Conservation (phyloP, 2,329 filamentous ascomycete genomes). For the Botrytis aclada region DNA sequence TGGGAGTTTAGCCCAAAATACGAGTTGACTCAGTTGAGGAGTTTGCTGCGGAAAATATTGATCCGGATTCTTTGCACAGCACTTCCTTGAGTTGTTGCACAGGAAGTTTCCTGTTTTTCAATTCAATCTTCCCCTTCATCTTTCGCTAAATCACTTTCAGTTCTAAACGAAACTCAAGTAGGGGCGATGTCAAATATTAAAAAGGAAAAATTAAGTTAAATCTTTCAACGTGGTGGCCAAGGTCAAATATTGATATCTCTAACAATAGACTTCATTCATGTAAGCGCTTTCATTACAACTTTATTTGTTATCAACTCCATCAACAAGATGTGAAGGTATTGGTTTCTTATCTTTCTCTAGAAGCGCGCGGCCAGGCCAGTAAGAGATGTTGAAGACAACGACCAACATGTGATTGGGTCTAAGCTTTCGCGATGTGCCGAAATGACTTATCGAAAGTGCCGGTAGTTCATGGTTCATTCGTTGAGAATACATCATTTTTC, state of each 20-base stretch:
- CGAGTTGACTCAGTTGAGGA: background rate
- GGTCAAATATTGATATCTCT: conserved; percentile 9
- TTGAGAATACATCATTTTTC: background rate
- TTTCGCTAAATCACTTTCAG: background rate
- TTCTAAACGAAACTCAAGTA: background rate
- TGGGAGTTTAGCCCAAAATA: background rate
- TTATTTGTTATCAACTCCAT: background rate
- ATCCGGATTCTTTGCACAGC: background rate
- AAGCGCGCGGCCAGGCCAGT: conserved; percentile 16
- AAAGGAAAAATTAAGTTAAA: background rate
- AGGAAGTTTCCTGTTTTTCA: background rate
- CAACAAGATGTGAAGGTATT: background rate
- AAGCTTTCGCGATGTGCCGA: background rate
- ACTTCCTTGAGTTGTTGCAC: background rate
- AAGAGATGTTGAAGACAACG: background rate
- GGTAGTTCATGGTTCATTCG: conserved; percentile 2
- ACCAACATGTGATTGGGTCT: background rate
- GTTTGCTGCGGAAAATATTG: background rate
- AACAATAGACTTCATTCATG: background rate
- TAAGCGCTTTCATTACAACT: background rate
- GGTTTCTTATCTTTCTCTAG: background rate
- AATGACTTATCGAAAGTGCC: background rate
- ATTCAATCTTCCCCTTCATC: background rate
- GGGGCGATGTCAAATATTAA: background rate
- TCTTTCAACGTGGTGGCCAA: background rate